Evolutionary conservation across 306 rosid genomes (phyloP).

Genomic region (Macrotyloma uniflorum): DNA sequence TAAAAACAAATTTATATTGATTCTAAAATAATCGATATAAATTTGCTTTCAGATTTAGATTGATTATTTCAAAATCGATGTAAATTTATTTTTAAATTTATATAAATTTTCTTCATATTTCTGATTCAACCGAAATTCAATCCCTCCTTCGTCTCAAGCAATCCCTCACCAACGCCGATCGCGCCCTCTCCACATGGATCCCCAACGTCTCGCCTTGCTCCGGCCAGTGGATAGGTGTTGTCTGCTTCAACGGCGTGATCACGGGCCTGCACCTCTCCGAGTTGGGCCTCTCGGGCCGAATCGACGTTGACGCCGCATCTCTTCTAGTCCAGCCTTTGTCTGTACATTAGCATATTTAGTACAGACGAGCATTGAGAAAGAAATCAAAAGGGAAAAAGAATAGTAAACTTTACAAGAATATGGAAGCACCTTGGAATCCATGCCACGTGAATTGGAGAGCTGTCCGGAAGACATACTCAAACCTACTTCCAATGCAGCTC

Average conservation of each 20-base stretch:
- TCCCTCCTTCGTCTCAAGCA: too few species aligned
- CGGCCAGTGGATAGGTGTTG: slow-evolving; percentile 63
- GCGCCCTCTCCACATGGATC: too few species aligned
- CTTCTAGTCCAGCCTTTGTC: slow-evolving; percentile 99
- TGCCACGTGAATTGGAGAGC: slow-evolving; percentile 77
- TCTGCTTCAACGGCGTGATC: slow-evolving; percentile 50
- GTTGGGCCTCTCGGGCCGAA: slow-evolving; percentile 57
- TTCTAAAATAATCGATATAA: too few species aligned
- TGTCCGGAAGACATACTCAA: slow-evolving; percentile 98
- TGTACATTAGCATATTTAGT: slow-evolving; percentile 49
- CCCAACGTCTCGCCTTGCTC: slow-evolving; percentile 58
- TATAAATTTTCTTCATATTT: too few species aligned
- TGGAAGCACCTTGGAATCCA: slow-evolving; percentile 89
- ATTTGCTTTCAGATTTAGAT: too few species aligned
- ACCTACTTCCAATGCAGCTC: slow-evolving; percentile 99
- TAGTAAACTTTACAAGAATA: slow-evolving; percentile 17
- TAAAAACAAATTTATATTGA: too few species aligned
- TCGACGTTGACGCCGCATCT: slow-evolving; percentile 65
- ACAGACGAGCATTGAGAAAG: slow-evolving; percentile 41
- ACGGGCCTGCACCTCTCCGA: slow-evolving; percentile 60
- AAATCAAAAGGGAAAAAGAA: slow-evolving; percentile 5
- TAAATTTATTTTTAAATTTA: too few species aligned
- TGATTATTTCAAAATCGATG: too few species aligned
- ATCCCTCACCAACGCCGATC: too few species aligned
- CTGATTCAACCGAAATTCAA: too few species aligned